Evolutionary conservation across 2,329 filamentous ascomycete genomes (phyloP).

Genomic region (Penicillium frequentans): DNA sequence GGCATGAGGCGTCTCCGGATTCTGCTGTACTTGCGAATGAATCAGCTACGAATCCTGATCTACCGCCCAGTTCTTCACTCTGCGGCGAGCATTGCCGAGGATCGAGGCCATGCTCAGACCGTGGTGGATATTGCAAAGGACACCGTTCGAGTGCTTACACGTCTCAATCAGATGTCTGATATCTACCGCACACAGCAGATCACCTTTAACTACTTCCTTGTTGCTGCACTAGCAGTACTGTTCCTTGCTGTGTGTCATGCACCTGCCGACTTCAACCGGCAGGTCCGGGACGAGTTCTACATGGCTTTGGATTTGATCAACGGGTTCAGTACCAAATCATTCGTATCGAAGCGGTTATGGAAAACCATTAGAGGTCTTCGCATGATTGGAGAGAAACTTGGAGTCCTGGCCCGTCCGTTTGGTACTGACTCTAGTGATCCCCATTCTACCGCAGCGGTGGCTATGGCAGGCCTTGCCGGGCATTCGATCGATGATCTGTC

Average conservation of each 20-base stretch:
- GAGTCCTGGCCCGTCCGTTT: constrained; percentile 47
- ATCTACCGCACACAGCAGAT: constrained; percentile 65
- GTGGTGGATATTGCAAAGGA: constrained; percentile 66
- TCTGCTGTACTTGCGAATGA: constrained; percentile 80
- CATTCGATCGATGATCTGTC: constrained; percentile 60
- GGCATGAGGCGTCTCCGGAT: constrained; percentile 74
- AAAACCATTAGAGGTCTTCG: constrained; percentile 64
- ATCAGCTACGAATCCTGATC: constrained; percentile 86
- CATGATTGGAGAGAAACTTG: constrained; percentile 62
- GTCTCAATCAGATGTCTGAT: constrained; percentile 61
- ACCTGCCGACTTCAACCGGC: constrained; percentile 59
- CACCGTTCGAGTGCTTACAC: constrained; percentile 61
- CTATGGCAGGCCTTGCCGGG: constrained; percentile 65
- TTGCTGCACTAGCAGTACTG: constrained; percentile 62
- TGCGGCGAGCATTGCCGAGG: constrained; percentile 75
- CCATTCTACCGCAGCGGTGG: constrained; percentile 62
- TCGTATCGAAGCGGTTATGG: constrained; percentile 63
- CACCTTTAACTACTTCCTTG: constrained; percentile 67
- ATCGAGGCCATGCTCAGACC: constrained; percentile 70
- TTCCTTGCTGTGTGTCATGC: constrained; percentile 66
- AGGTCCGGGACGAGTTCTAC: constrained; percentile 67
- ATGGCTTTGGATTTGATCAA: constrained; percentile 65
- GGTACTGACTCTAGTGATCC: constrained; percentile 51
- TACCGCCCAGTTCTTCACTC: constrained; percentile 86
- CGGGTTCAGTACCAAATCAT: constrained; percentile 61